These are phyloP conservation scores for Saturnispora zaruensis DNA, from an alignment of 805 yeast species.

Conservation along the genomic window DNA sequence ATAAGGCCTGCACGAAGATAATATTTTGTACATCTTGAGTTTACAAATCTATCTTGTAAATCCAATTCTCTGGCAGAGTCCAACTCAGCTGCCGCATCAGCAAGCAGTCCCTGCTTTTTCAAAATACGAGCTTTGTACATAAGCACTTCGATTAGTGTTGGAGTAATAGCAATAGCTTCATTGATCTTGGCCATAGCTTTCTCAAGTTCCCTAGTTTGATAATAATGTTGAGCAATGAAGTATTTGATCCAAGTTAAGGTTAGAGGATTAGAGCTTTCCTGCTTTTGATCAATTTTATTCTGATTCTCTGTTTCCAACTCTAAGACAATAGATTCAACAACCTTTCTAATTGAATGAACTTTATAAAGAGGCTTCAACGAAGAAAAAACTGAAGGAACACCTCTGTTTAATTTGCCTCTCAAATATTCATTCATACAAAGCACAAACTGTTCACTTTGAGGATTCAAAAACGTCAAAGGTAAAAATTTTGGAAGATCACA, in stretches of 20 bases:
- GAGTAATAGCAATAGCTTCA: slow-evolving; percentile 60
- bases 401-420: slow-evolving; percentile 53
- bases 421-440: slow-evolving; percentile 46
- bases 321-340: slow-evolving; percentile 46
- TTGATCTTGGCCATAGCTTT: slow-evolving; percentile 53
- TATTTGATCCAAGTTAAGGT: slow-evolving; percentile 61
- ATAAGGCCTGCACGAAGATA: slow-evolving; percentile 65
- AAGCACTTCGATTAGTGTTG: slow-evolving; percentile 77
- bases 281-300: slow-evolving; percentile 5
- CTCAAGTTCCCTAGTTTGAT: slow-evolving; percentile 43
- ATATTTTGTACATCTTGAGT: slow-evolving; percentile 81
- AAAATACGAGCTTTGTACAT: slow-evolving; percentile 72
- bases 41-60: slow-evolving; percentile 84
- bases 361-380: slow-evolving; percentile 75
- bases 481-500: slow-evolving; percentile 73
- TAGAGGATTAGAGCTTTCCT: slow-evolving; percentile 32
- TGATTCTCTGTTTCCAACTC: slow-evolving; percentile 32
- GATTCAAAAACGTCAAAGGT: slow-evolving; percentile 66
- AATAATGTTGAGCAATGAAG: slow-evolving; percentile 71
- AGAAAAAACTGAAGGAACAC: slow-evolving; percentile 86
- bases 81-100: slow-evolving; percentile 57
- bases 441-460: slow-evolving; percentile 33
- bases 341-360: slow-evolving; percentile 30
- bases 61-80: slow-evolving; percentile 68
- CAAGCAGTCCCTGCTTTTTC: slow-evolving; percentile 58